Evolutionary conservation across 305 asterid species (phyloP).

Genomic region (Fraxinus albicans): DNA sequence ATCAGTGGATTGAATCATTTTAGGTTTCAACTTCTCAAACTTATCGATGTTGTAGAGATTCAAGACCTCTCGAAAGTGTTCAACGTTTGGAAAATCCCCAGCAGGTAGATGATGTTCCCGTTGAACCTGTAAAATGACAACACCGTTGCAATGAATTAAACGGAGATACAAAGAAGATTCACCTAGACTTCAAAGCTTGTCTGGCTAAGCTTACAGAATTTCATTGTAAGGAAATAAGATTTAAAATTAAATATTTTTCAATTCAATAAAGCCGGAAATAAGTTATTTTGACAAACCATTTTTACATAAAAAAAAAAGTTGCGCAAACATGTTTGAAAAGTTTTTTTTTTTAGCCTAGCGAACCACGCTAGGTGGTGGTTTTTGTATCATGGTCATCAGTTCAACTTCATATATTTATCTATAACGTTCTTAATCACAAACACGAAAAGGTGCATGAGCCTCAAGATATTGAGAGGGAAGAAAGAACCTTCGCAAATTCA

Average conservation of each 20-base stretch:
- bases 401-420: background rate
- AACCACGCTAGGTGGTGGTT: background rate
- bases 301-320: background rate
- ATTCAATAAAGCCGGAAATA: background rate
- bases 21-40: constrained; percentile 87
- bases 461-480: constrained; percentile 8
- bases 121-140: constrained; percentile 56
- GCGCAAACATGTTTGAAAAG: background rate
- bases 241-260: background rate
- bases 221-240: background rate
- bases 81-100: constrained; percentile 86
- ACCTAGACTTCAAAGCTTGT: background rate
- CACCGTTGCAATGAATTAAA: constrained; percentile 10
- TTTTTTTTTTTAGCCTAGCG: background rate
- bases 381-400: background rate
- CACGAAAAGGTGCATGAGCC: background rate
- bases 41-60: constrained; percentile 77
- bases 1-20: constrained; percentile 75
- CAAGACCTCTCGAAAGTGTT: constrained; percentile 62
- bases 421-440: background rate
- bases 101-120: constrained; percentile 82
- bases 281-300: background rate
- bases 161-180: background rate
- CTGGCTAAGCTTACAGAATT: background rate
- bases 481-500: constrained; percentile 74